These are phyloP conservation scores for Malus hybrid DNA, from an alignment of 331 rosid species.

Conservation along the genomic window DNA sequence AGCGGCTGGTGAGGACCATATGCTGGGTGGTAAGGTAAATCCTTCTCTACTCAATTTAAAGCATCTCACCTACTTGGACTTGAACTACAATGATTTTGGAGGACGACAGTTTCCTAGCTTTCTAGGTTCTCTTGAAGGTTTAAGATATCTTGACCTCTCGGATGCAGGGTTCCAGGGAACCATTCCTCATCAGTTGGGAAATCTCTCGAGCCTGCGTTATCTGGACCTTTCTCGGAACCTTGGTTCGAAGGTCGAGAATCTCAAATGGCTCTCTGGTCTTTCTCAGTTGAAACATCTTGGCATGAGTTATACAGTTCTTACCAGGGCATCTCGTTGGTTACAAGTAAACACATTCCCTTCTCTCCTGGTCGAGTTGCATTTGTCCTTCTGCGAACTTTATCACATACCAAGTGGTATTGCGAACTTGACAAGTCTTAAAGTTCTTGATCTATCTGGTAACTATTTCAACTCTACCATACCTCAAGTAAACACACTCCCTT, in stretches of 20 bases:
- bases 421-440: too few relatives aligned
- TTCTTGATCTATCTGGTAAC: too few relatives aligned
- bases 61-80: background rate
- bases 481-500: too few relatives aligned
- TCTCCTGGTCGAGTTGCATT: too few relatives aligned
- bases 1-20: accelerated
- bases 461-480: too few relatives aligned
- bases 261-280: background rate
- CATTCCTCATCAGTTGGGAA: background rate
- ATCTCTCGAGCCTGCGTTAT: background rate
- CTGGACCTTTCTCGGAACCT: accelerated
- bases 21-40: background rate
- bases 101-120: background rate
- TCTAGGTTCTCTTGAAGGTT: background rate
- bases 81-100: accelerated
- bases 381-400: too few relatives aligned
- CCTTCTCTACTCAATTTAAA: background rate
- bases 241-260: background rate
- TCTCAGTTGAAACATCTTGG: background rate
- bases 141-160: accelerated
- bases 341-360: background rate
- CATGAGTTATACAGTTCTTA: background rate
- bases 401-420: too few relatives aligned
- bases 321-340: background rate
- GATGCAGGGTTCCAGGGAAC: background rate